Evolutionary conservation across 768 basidiomycete species (phyloP), one percentile per base, ranked within the genome.

Genomic region (Punctularia strigosozonata): DNA sequence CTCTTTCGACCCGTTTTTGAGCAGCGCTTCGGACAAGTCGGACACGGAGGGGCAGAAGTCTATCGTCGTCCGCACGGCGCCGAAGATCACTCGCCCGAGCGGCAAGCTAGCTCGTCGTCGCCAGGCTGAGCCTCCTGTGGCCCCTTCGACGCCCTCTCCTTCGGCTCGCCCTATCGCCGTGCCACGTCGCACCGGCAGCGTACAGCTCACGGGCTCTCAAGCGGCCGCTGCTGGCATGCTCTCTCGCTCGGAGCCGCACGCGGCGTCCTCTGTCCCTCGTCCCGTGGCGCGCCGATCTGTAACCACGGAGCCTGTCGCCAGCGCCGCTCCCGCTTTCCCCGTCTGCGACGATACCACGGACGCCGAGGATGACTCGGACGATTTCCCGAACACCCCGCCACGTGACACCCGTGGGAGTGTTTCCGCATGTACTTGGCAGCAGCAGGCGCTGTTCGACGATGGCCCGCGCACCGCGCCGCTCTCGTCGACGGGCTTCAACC

Each of bases 301-400:
- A 7, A 57, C 56, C n/a, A 35, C 50, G 38, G 49, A 53, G 34
- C 36, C 48, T 33, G 23, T 32, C 25, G 34, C 36, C 10, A 37
- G 36, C 18, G 33, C 10, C 19, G 10, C 20, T 20, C 33, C 47
- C 18, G 37, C 59, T 25, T 83, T 83, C 55, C 82, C 79, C 3
- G 59, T 87, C 32, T 85, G 82, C 47, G 82, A 86, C 45, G 83
- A 87, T 48, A 77, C 69, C 28, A 76, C 78, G 32, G 61, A 59
- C 4, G 63, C 59, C 43, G 54, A 60, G 7, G 61, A 67, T 13
- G 52, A 36, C n/a, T 62, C 61, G n/a, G n/a, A n/a, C n/a, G n/a
- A n/a, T n/a, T n/a, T n/a, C n/a, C n/a, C n/a, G n/a, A n/a, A n/a
- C 24, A 62, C 64, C 6, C 71, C 73, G 19, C 61, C 68, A 18